phyloP scores from a whole-genome alignment of 306 rosid genomes.

The Glycine latifolia region DNA sequence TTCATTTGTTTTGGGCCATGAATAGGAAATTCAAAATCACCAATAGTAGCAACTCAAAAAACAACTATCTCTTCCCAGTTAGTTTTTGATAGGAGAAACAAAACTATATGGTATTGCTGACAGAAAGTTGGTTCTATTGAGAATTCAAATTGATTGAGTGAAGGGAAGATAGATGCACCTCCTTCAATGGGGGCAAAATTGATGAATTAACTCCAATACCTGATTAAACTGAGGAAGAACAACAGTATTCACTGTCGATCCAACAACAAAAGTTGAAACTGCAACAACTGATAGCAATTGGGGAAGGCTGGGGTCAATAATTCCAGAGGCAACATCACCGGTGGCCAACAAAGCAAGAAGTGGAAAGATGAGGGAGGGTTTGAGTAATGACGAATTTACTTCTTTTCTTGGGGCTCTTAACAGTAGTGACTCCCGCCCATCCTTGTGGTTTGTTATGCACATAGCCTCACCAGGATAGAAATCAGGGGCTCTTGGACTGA shows the following conservation, averaged over 20 bases:
- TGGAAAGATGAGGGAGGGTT: slow-evolving; percentile 78
- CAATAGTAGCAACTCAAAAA: slow-evolving; percentile 26
- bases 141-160: slow-evolving; percentile 28
- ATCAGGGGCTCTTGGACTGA: slow-evolving; percentile 83
- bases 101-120: slow-evolving; percentile 15
- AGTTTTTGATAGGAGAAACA: slow-evolving; percentile 16
- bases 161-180: slow-evolving; percentile 34
- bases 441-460: slow-evolving; percentile 91
- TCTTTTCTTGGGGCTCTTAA: slow-evolving; percentile 84
- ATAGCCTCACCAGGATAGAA: slow-evolving; percentile 87
- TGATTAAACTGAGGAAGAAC: slow-evolving; percentile 76
- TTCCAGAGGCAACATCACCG: slow-evolving; percentile 92
- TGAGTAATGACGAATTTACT: slow-evolving; percentile 61
- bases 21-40: slow-evolving; percentile 19
- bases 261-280: slow-evolving; percentile 79
- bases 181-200: slow-evolving; percentile 18
- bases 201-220: slow-evolving; percentile 55
- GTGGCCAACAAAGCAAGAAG: slow-evolving; percentile 78
- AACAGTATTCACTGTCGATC: slow-evolving; percentile 72
- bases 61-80: slow-evolving; percentile 9
- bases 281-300: slow-evolving; percentile 74
- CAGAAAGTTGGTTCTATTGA: slow-evolving; percentile 26
- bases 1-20: background rate
- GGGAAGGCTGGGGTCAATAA: slow-evolving; percentile 86
- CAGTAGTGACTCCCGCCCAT: slow-evolving; percentile 90